These are phyloP conservation scores for Terfezia boudieri DNA, from an alignment of 495 filamentous ascomycete genomes.

Conservation along the genomic window DNA sequence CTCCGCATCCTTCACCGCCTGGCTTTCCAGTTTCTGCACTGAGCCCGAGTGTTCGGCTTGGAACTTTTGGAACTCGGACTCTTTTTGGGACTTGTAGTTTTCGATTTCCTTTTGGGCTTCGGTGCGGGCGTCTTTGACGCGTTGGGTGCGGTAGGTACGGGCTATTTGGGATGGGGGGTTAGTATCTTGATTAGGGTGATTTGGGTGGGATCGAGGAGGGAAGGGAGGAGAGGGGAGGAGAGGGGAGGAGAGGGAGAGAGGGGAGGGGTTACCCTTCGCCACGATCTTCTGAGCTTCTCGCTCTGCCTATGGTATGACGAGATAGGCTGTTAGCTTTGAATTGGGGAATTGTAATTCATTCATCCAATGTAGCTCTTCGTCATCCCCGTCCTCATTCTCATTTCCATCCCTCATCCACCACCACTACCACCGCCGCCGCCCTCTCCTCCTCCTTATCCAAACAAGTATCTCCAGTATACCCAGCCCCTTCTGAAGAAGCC, in stretches of 20 bases:
- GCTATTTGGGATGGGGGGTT: conserved; percentile 7
- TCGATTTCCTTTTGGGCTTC: conserved; percentile 98
- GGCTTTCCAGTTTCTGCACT: conserved; percentile 70
- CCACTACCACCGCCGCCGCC: too few species aligned
- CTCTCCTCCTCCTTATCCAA: too few species aligned
- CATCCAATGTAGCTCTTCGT: too few species aligned
- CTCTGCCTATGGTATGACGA: conserved; percentile 44
- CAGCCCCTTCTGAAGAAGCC: too few species aligned
- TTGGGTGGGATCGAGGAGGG: background rate
- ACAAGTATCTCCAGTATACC: too few species aligned
- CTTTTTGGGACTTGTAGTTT: conserved; percentile 72
- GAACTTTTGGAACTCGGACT: conserved; percentile 85
- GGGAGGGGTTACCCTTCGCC: conserved; percentile 45
- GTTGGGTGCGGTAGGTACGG: conserved; percentile 69
- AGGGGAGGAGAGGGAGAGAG: background rate
- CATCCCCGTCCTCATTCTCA: too few species aligned
- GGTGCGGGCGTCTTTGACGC: conserved; percentile 79
- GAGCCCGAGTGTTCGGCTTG: conserved; percentile 77
- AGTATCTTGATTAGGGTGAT: conserved; percentile 2
- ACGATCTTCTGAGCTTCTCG: conserved; percentile 98
- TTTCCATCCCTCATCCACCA: too few species aligned
- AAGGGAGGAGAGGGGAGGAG: background rate
- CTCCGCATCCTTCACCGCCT: conserved; percentile 63
- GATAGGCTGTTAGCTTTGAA: background rate
- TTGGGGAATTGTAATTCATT: background rate